Evolutionary conservation across 1,139 yeast genomes (phyloP), one percentile per base, ranked within the genome.

Genomic region (Blastobotrys arbuscula): DNA sequence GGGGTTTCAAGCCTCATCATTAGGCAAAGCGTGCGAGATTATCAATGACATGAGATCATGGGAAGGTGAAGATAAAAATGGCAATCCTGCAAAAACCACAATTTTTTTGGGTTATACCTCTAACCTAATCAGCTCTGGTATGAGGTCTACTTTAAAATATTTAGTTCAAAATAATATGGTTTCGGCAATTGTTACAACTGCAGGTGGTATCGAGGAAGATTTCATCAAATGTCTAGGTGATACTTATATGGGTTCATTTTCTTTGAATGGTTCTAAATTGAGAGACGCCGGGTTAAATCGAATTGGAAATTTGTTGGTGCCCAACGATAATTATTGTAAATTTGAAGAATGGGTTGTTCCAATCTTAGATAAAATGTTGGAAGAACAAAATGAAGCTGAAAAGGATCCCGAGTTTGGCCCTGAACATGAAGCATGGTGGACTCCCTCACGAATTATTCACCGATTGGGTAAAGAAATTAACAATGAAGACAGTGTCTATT

Each of bases 291-390:
- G 99, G 53, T 82, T 92, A 83, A 92, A 92, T 72, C 82, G 99
- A 70, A 94, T 94, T 59, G 99, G 99, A 53, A 94, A 92, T 68
- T 75, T 92, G 66, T 74, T 92, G 59, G 98, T 92, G 48, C 99
- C 99, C 47, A 92, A 92, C 67, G 98, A 94, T 67, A 92, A 92
- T 72, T 92, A 92, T 71, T 90, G 97, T 73, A 82, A 81, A 63
- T 92, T 92, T 63, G 99, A 92, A 69, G 98, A 94, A 67, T 92
- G 98, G 98, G 86, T 92, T 59, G 94, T 92, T 33, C 98, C 98
- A 30, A 78, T 92, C 49, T 76, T 92, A 60, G 96, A 90, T 65
- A 78, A 73, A 48, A 81, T 90, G 80, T 75, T 90, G 52, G 84
- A 84, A 61, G 98, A 92, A 68, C 98, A 92, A 71, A 88, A 85